phyloP scores from a whole-genome alignment of 331 rosid genomes.

The Acacia concinna region DNA sequence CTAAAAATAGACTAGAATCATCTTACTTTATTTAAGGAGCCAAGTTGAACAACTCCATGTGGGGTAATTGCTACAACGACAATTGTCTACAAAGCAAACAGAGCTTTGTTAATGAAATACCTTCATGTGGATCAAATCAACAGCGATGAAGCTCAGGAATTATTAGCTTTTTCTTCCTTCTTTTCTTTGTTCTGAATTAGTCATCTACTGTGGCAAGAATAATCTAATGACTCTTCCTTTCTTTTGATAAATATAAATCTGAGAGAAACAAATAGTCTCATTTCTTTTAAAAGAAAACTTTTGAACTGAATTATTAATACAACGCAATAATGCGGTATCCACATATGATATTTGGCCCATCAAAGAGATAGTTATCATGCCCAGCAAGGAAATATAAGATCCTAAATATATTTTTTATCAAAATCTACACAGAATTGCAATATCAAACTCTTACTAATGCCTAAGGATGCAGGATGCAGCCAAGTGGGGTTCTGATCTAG shows the following conservation, averaged over 20 bases:
- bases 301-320: background rate
- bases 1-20: constrained; percentile 25
- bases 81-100: constrained; percentile 56
- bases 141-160: background rate
- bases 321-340: background rate
- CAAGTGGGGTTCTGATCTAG: background rate
- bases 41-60: constrained; percentile 76
- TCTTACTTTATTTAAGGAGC: constrained; percentile 64
- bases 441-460: background rate
- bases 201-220: constrained; percentile 12
- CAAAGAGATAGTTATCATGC: background rate
- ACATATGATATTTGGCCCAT: background rate
- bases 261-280: no score
- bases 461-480: constrained; percentile 4
- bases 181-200: constrained; percentile 10
- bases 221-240: background rate
- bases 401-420: background rate
- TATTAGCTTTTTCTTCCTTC: background rate
- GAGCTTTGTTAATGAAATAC: constrained; percentile 12
- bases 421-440: background rate
- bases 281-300: no score
- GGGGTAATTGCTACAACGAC: constrained; percentile 65
- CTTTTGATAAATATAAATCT: no score
- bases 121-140: background rate
- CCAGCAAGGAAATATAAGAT: background rate